Evolutionary conservation across 352 stramenopile genomes (phyloP), one percentile per base, ranked within the genome.

Genomic region (Phytophthora kernoviae): DNA sequence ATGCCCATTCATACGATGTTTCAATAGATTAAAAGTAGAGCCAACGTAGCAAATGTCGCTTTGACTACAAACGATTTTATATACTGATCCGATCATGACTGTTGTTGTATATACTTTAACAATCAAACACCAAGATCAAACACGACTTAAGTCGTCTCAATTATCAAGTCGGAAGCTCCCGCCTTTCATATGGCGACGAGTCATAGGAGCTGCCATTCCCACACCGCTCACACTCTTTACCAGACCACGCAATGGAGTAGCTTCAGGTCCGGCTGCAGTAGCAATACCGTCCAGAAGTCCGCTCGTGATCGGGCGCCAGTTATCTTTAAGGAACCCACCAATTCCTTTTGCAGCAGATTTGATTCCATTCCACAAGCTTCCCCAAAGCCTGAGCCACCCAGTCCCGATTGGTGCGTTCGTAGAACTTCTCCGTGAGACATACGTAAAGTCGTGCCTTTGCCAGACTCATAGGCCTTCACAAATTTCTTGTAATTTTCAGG

Each of bases 51-150:
- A 49, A 36, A 49, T 49, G 12, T 49, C 43, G 10, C 43, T 49
- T 49, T 49, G 43, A 36, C 9, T 49, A 37, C 24, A 37, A 37
- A 49, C 24, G 43, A 51, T 37, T 39, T 51, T 51, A 51, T 51
- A 51, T 27, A 51, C 17, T 24, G 44, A 51, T 24, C 44, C 44
- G 2, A 40, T 37, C 44, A 51, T 41, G 44, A 51, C 44, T 20
- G 12, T 51, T 17, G 44, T 51, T 51, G 26, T 51, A 34, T 40
- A 2, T 40, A 51, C n/a, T n/a, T n/a, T 40, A 39, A 17, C 15
- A 51, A 24, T 51, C n/a, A 40, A 27, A 51, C 3, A 24, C 40
- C 27, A 51, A 51, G 44, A 51, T 51, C 44, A 41, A 51, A 51
- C 44, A 24, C 34, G 40, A 17, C 44, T n/a, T n/a, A n/a, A n/a